These are phyloP conservation scores for Globisporangium echinulatum DNA, from an alignment of 352 stramenopile species.

Conservation along the genomic window DNA sequence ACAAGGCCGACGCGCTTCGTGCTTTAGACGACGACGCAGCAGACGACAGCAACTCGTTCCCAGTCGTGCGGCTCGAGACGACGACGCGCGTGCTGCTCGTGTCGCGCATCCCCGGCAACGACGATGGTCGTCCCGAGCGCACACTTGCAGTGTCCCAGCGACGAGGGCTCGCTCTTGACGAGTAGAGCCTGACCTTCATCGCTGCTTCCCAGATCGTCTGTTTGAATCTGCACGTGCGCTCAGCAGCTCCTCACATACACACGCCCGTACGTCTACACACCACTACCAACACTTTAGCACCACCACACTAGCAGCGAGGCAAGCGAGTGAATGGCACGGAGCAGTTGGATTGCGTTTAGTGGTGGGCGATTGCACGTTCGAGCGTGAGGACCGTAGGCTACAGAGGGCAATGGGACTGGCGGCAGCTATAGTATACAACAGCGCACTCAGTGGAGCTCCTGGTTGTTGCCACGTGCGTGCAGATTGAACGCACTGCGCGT, in stretches of 20 bases:
- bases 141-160: constrained; percentile 63
- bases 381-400: too few relatives aligned
- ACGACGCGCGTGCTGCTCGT: constrained; percentile 48
- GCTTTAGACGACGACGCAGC: constrained; percentile 25
- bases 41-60: constrained; percentile 28
- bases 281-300: too few relatives aligned
- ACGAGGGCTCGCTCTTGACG: constrained; percentile 14
- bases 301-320: too few relatives aligned
- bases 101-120: constrained; percentile 33
- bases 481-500: neutral
- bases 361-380: too few relatives aligned
- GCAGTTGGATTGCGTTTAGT: too few relatives aligned
- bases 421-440: constrained; percentile 3
- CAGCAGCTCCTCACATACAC: too few relatives aligned
- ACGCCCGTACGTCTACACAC: too few relatives aligned
- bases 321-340: too few relatives aligned
- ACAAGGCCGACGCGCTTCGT: constrained; percentile 52
- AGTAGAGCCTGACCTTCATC: constrained; percentile 12
- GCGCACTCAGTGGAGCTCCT: constrained; percentile 13
- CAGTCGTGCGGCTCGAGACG: constrained; percentile 49
- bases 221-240: too few relatives aligned
- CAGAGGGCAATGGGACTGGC: too few relatives aligned
- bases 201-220: too few relatives aligned
- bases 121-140: constrained; percentile 25
- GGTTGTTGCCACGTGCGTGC: constrained; percentile 13